These are phyloP conservation scores for Pistacia vera DNA, from an alignment of 345 rosid species.

Conservation along the genomic window DNA sequence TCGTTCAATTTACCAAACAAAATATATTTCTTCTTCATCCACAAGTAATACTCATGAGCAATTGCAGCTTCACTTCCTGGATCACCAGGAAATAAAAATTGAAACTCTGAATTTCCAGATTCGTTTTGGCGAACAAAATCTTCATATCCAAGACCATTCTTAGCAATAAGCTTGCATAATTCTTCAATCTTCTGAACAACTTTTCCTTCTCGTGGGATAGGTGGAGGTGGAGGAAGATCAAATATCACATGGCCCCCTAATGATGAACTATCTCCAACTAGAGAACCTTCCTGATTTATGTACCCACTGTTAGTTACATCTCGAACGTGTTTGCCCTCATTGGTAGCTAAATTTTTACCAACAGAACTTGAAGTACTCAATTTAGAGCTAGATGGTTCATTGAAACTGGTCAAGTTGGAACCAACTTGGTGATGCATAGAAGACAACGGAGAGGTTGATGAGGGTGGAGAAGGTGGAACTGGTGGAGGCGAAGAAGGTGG, in stretches of 20 bases:
- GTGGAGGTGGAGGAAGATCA: constrained; percentile 35
- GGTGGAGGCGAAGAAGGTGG: constrained; percentile 38
- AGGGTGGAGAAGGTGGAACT: constrained; percentile 28
- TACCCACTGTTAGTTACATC: constrained; percentile 7
- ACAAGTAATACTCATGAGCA: constrained; percentile 38
- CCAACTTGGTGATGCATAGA: constrained; percentile 20
- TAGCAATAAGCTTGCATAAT: constrained; percentile 38
- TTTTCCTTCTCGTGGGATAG: constrained; percentile 40
- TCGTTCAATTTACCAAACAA: constrained; percentile 24
- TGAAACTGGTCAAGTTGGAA: constrained; percentile 24
- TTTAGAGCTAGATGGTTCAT: constrained; percentile 7
- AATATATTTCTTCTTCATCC: constrained; percentile 38
- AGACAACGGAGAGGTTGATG: constrained; percentile 22
- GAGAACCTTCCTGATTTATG: constrained; percentile 22
- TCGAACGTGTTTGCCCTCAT: constrained; percentile 15
- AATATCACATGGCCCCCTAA: constrained; percentile 17
- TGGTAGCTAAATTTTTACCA: neutral
- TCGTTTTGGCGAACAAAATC: constrained; percentile 34
- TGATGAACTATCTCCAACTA: constrained; percentile 23
- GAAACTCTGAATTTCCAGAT: constrained; percentile 35
- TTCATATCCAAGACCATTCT: constrained; percentile 45
- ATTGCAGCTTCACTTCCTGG: constrained; percentile 46
- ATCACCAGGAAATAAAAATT: constrained; percentile 44
- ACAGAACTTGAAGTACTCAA: constrained; percentile 10
- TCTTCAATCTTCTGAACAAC: constrained; percentile 37